A percentile compares a stretch with the other conserved stretches of the same genome.
These are phyloP conservation scores for Parastagonospora avenae DNA, from an alignment of 2,329 filamentous ascomycete genomes.

Conservation along the genomic window DNA sequence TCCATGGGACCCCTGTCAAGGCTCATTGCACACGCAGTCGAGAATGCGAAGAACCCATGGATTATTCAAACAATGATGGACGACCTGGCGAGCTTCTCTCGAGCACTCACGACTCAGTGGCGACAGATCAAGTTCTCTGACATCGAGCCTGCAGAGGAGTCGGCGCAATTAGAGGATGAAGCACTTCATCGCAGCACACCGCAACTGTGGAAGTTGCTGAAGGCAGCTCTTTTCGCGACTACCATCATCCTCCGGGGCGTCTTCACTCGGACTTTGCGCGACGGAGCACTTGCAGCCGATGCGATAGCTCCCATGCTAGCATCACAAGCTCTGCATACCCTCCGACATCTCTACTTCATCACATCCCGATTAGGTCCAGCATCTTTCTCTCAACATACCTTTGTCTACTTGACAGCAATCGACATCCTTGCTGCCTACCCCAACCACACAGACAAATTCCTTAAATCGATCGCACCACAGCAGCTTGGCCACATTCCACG, in stretches of 20 bases:
- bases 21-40: slow-evolving; percentile 67
- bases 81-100: slow-evolving; percentile 69
- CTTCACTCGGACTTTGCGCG: slow-evolving; percentile 67
- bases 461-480: slow-evolving; percentile 65
- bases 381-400: slow-evolving; percentile 81
- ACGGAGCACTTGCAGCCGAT: slow-evolving; percentile 60
- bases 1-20: slow-evolving; percentile 71
- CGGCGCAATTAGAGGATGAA: slow-evolving; percentile 65
- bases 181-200: slow-evolving; percentile 71
- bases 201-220: slow-evolving; percentile 74
- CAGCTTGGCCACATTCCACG: slow-evolving; percentile 62
- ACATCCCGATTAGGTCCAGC: slow-evolving; percentile 74
- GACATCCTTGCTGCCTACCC: slow-evolving; percentile 79
- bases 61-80: slow-evolving; percentile 63
- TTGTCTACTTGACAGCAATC: slow-evolving; percentile 80
- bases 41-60: slow-evolving; percentile 59
- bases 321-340: slow-evolving; percentile 71
- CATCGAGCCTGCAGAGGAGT: slow-evolving; percentile 72
- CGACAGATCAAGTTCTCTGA: slow-evolving; percentile 73
- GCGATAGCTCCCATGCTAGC: slow-evolving; percentile 69
- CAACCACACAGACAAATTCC: slow-evolving; percentile 67
- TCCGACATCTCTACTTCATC: slow-evolving; percentile 82
- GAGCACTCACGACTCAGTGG: slow-evolving; percentile 73
- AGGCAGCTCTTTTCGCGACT: slow-evolving; percentile 75
- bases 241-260: slow-evolving; percentile 77